Conservation (phyloP, 1,284 basidiomycete species). For the Rhodotorula sp. region DNA sequence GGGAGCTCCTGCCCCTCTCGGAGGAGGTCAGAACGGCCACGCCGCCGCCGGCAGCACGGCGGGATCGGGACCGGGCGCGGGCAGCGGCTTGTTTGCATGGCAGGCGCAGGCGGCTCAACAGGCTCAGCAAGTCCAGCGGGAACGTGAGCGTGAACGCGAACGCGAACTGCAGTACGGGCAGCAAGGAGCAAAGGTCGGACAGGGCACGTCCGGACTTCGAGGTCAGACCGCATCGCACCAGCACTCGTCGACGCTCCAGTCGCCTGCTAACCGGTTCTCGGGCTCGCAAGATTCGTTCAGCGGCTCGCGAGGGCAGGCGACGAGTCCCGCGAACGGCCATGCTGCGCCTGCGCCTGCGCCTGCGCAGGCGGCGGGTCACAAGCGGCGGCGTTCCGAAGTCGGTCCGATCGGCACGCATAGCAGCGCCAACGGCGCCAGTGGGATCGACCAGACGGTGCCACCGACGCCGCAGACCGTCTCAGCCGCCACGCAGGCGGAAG, state of each 20-base stretch:
- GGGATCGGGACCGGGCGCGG: neutral
- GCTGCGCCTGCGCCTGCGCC: neutral
- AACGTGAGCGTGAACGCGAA: neutral
- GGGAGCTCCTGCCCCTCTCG: neutral
- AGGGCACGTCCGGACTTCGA: neutral
- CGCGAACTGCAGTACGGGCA: neutral
- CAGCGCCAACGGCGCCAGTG: neutral
- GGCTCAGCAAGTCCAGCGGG: conserved; percentile 7
- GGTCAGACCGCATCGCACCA: neutral
- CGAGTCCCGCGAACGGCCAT: neutral
- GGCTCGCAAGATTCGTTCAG: neutral
- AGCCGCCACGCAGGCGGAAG: neutral
- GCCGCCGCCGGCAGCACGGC: neutral
- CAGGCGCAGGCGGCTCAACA: conserved; percentile 10
- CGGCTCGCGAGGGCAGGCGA: neutral
- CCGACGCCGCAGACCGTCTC: neutral
- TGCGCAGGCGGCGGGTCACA: neutral
- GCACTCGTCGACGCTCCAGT: neutral
- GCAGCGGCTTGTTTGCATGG: neutral
- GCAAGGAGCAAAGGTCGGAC: neutral
- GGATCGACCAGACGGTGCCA: neutral
- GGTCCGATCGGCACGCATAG: neutral
- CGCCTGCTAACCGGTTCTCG: neutral
- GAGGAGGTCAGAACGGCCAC: neutral
- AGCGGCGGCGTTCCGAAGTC: conserved; percentile 1